These are phyloP conservation scores for Ustilago curta DNA, from an alignment of 1,284 basidiomycete genomes.

Conservation along the genomic window DNA sequence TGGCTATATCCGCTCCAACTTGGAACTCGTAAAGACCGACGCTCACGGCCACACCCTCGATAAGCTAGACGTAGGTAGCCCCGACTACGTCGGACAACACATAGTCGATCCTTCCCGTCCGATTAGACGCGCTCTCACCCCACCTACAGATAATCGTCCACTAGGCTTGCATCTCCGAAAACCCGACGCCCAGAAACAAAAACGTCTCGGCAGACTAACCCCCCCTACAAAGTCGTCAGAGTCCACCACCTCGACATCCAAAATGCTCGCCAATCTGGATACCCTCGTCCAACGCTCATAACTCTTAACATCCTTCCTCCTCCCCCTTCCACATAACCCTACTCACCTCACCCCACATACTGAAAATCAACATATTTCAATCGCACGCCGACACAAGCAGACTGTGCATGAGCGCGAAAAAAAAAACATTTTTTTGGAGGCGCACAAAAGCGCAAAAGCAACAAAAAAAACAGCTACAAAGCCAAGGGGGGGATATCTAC, in stretches of 20 bases:
- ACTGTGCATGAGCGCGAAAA: neutral
- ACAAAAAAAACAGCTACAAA: too few species aligned
- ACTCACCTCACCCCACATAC: too few species aligned
- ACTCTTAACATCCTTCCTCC: too few species aligned
- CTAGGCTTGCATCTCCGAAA: too few species aligned
- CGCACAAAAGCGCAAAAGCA: neutral
- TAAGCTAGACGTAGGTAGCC: conserved; percentile 16
- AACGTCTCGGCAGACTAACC: conserved; percentile 21
- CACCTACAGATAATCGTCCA: too few species aligned
- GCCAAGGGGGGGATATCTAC: too few species aligned
- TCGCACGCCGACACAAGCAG: too few species aligned
- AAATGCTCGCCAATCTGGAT: conserved; percentile 45
- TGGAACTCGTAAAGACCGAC: conserved; percentile 38
- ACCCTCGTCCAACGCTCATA: conserved; percentile 20
- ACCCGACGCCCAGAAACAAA: too few species aligned
- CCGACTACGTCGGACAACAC: conserved; percentile 30
- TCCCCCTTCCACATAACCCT: too few species aligned
- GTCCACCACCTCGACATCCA: conserved; percentile 14
- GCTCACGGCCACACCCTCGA: conserved; percentile 13
- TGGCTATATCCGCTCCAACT: conserved; percentile 41
- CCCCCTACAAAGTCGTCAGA: neutral
- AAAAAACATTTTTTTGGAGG: conserved; percentile 1
- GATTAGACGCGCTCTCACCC: too few species aligned
- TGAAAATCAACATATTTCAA: too few species aligned
- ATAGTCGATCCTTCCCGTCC: conserved; percentile 42